phyloP scores from a whole-genome alignment of 2,329 filamentous ascomycete genomes.

The Chaetothyriales sp. region DNA sequence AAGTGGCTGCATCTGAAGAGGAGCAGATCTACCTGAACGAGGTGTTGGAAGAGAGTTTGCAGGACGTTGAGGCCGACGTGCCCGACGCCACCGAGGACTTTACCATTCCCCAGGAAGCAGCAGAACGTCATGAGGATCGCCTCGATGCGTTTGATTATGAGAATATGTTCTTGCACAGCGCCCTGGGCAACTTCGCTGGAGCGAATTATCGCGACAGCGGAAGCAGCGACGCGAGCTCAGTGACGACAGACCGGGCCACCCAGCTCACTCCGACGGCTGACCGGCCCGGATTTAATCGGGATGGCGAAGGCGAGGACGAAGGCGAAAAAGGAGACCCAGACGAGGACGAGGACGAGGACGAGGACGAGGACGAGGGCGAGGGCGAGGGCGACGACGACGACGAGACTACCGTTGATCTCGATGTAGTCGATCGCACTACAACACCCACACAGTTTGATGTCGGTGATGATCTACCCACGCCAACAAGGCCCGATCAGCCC shows the following conservation, averaged over 20 bases:
- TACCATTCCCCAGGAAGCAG: constrained; percentile 32
- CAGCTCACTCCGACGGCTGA: constrained; percentile 11
- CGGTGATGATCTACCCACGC: neutral
- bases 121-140: constrained; percentile 75
- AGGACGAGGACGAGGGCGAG: neutral
- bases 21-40: constrained; percentile 41
- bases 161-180: constrained; percentile 87
- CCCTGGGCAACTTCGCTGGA: constrained; percentile 54
- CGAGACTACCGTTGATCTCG: neutral
- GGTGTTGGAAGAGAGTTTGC: constrained; percentile 28
- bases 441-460: neutral
- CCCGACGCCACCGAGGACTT: constrained; percentile 19
- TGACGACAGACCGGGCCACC: constrained; percentile 13
- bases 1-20: constrained; percentile 18
- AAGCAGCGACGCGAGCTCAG: constrained; percentile 14
- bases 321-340: constrained; percentile 4
- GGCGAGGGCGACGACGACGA: neutral
- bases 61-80: constrained; percentile 24
- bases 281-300: constrained; percentile 17
- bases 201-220: constrained; percentile 9
- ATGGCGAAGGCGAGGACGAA: constrained; percentile 11
- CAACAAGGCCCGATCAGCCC: neutral
- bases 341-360: constrained; percentile 18
- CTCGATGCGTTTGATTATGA: constrained; percentile 95
- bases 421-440: neutral